Evolutionary conservation across 2,329 filamentous ascomycete genomes (phyloP).

Genomic region (Colletotrichum sp.): DNA sequence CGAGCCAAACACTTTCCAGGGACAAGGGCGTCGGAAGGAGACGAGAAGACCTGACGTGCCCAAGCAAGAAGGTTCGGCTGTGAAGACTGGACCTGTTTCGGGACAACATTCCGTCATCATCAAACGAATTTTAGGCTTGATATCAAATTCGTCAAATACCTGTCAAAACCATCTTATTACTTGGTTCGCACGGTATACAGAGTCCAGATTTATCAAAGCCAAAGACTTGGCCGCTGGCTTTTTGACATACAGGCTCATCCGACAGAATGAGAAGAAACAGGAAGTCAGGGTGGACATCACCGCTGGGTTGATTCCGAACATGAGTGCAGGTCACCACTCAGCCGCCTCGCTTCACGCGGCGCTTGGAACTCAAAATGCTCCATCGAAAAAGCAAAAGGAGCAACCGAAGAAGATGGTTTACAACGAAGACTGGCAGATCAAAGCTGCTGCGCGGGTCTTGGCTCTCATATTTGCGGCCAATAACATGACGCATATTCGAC

Average conservation of each 20-base stretch:
- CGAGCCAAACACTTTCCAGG: slow-evolving; percentile 42
- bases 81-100: slow-evolving; percentile 48
- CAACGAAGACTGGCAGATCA: slow-evolving; percentile 88
- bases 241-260: slow-evolving; percentile 78
- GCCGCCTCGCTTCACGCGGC: slow-evolving; percentile 79
- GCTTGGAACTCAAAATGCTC: slow-evolving; percentile 58
- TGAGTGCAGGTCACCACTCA: slow-evolving; percentile 65
- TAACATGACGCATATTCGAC: slow-evolving; percentile 51
- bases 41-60: not conserved
- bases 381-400: slow-evolving; percentile 60
- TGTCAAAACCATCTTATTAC: slow-evolving; percentile 79
- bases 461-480: slow-evolving; percentile 85
- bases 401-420: slow-evolving; percentile 66
- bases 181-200: slow-evolving; percentile 78
- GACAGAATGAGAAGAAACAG: slow-evolving; percentile 71
- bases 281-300: slow-evolving; percentile 65
- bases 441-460: slow-evolving; percentile 80
- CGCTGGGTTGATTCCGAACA: slow-evolving; percentile 73
- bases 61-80: slow-evolving; percentile 2
- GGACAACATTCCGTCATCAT: slow-evolving; percentile 83
- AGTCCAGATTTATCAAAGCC: slow-evolving; percentile 69
- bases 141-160: slow-evolving; percentile 76
- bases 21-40: slow-evolving; percentile 22
- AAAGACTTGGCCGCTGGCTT: slow-evolving; percentile 82
- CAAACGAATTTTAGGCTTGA: slow-evolving; percentile 81